Conservation (phyloP, 2,329 filamentous ascomycete species). For the Cordyceps cicadae region DNA sequence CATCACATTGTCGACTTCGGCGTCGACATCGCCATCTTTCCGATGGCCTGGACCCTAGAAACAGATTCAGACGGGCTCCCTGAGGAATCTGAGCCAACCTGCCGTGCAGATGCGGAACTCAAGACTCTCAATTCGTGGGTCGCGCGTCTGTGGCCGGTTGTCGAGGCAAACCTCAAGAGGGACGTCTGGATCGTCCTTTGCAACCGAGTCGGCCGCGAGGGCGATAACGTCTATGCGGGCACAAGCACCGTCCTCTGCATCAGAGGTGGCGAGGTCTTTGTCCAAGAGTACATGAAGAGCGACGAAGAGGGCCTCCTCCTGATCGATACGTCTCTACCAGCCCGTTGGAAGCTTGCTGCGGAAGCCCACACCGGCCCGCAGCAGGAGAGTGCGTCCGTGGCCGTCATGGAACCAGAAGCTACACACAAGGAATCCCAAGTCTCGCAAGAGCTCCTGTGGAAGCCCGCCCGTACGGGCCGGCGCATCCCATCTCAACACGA, state of each 20-base stretch:
- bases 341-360: not conserved
- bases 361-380: not conserved
- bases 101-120: no score
- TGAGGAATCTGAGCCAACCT: conserved; percentile 33
- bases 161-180: conserved; percentile 31
- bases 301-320: conserved; percentile 60
- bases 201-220: conserved; percentile 62
- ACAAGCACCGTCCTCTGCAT: conserved; percentile 65
- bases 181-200: conserved; percentile 63
- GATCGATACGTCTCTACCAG: conserved; percentile 46
- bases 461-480: not conserved
- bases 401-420: not conserved
- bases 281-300: conserved; percentile 65
- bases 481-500: not conserved
- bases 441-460: no score
- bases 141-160: conserved; percentile 36
- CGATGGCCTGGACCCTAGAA: conserved; percentile 70
- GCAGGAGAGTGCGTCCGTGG: not conserved
- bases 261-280: conserved; percentile 52
- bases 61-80: conserved; percentile 40
- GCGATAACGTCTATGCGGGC: conserved; percentile 60
- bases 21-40: conserved; percentile 57
- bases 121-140: conserved; percentile 72
- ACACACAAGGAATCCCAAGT: no score
- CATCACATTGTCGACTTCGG: conserved; percentile 44